Evolutionary conservation across 2,329 filamentous ascomycete species (phyloP).

Genomic region (Ophiostoma pallidulum): DNA sequence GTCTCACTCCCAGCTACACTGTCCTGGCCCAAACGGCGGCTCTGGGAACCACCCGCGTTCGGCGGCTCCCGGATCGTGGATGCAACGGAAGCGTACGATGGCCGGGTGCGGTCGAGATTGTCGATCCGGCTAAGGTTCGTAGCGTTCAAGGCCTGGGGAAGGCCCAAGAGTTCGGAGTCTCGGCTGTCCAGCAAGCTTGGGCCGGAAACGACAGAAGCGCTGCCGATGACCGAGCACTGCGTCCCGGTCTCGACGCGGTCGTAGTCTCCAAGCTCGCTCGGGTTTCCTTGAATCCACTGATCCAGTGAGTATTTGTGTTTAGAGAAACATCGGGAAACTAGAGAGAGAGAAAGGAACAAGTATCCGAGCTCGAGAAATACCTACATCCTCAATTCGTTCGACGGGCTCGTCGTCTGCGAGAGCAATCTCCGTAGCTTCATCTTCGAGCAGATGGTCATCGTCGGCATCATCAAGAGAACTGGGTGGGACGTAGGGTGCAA

Average conservation of each 20-base stretch:
- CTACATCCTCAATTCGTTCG: conserved; percentile 11
- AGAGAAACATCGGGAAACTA: no score
- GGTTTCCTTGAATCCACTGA: conserved; percentile 18
- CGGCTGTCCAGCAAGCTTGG: conserved; percentile 11
- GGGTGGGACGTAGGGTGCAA: conserved; percentile 19
- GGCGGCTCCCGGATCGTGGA: neutral
- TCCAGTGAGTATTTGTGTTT: neutral
- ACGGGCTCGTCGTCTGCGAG: neutral
- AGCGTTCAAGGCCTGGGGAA: conserved; percentile 15
- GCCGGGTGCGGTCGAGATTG: neutral
- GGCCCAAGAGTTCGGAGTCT: neutral
- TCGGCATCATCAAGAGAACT: conserved; percentile 4
- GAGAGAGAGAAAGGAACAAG: neutral
- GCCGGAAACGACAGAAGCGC: conserved; percentile 1
- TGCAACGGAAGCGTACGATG: conserved; percentile 1
- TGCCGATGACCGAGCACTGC: conserved; percentile 4
- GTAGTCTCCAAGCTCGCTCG: conserved; percentile 13
- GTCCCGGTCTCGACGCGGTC: conserved; percentile 7
- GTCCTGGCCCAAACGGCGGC: no score
- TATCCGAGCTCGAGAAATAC: no score
- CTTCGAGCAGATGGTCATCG: neutral
- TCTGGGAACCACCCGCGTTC: no score
- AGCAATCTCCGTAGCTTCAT: neutral
- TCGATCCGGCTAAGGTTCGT: conserved; percentile 8
- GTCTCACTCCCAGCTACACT: neutral